phyloP scores from a whole-genome alignment of 805 yeast genomes.

The Starmerella bombi region DNA sequence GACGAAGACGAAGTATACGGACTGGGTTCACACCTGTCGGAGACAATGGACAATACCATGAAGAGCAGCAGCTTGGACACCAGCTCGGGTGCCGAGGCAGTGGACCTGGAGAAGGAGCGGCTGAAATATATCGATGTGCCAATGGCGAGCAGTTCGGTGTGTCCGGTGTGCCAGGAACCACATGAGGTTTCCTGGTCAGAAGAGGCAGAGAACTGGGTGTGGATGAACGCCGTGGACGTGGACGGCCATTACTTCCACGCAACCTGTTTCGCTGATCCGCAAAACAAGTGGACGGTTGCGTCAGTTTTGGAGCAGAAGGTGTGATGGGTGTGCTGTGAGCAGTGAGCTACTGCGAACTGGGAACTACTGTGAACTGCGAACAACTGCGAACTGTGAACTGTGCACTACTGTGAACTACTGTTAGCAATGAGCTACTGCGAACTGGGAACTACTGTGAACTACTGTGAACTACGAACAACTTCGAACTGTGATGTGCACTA shows the following conservation, averaged over 20 bases:
- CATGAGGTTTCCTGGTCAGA: slow-evolving; percentile 56
- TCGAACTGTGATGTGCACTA: too few relatives aligned
- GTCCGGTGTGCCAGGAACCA: slow-evolving; percentile 61
- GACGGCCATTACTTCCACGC: slow-evolving; percentile 47
- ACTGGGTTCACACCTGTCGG: slow-evolving; percentile 28
- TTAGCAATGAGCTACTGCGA: too few relatives aligned
- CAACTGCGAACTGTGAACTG: background rate
- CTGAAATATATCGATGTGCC: slow-evolving; percentile 52
- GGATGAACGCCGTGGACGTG: slow-evolving; percentile 50
- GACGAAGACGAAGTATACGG: slow-evolving; percentile 42
- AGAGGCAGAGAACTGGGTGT: slow-evolving; percentile 68
- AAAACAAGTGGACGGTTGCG: slow-evolving; percentile 19
- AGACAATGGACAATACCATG: slow-evolving; percentile 13
- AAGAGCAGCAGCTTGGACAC: slow-evolving; percentile 11
- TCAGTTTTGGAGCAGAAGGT: slow-evolving; percentile 6
- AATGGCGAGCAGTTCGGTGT: slow-evolving; percentile 43
- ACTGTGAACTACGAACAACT: too few relatives aligned
- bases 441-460: too few relatives aligned
- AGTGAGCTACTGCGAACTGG: background rate
- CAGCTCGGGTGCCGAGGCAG: slow-evolving; percentile 23
- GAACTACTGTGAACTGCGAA: background rate
- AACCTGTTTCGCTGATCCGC: slow-evolving; percentile 56
- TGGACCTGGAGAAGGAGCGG: slow-evolving; percentile 25
- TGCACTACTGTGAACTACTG: background rate
- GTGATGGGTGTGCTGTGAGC: too few relatives aligned